These are phyloP conservation scores for Calocybe indica DNA, from an alignment of 768 basidiomycete species.

Conservation along the genomic window DNA sequence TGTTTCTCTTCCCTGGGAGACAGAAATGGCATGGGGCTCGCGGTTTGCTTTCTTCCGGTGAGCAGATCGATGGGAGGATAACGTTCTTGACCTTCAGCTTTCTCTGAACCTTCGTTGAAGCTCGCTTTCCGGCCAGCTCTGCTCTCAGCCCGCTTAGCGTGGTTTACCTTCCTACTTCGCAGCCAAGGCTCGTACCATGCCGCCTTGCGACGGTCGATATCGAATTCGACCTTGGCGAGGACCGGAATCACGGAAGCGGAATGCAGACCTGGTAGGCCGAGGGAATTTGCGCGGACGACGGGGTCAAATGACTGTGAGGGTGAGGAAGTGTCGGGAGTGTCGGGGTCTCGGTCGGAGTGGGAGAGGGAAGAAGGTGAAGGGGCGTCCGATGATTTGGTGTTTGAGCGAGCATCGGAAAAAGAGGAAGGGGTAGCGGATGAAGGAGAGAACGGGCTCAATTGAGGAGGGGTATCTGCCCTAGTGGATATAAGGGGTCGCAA, in stretches of 20 bases:
- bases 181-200: constrained; percentile 86
- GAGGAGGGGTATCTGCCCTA: constrained; percentile 28
- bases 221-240: constrained; percentile 92
- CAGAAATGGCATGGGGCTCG: constrained; percentile 25
- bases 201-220: constrained; percentile 77
- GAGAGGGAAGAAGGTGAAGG: neutral
- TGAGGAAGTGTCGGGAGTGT: constrained; percentile 52
- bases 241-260: constrained; percentile 70
- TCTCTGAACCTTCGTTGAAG: constrained; percentile 11
- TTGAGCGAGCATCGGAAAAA: neutral
- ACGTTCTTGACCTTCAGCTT: constrained; percentile 18
- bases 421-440: constrained; percentile 41
- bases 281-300: constrained; percentile 35
- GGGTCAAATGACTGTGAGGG: constrained; percentile 22
- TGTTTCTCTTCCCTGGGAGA: constrained; percentile 9
- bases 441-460: constrained; percentile 32
- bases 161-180: constrained; percentile 54
- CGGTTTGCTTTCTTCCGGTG: constrained; percentile 41
- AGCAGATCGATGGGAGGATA: constrained; percentile 44
- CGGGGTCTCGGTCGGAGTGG: constrained; percentile 24
- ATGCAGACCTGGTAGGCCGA: constrained; percentile 62
- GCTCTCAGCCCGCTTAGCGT: constrained; percentile 52
- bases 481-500: constrained; percentile 46
- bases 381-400: constrained; percentile 14
- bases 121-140: constrained; percentile 19